Conservation (phyloP, 164 flowering plant genomes). For the grape (Vitis vinifera) region ASM3070453v1 NC_081819.1:17217001-17217500, state of each 20-base stretch:
- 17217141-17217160: too few relatives aligned
- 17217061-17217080: not conserved
- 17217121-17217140: not conserved
- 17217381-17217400: conserved; percentile 56
- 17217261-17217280: too few relatives aligned
- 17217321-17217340: conserved; percentile 52
- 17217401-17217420: conserved; percentile 69
- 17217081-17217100: not conserved
- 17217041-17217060: too few relatives aligned
- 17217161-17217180: too few relatives aligned
- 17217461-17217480: conserved; percentile 47
- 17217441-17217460: conserved; percentile 49
- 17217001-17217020: too few relatives aligned
- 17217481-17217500: conserved; percentile 2
- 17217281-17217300: too few relatives aligned
- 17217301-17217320: not conserved
- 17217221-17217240: too few relatives aligned
- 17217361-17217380: conserved; percentile 53
- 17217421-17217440: conserved; percentile 71
- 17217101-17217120: not conserved
- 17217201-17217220: too few relatives aligned
- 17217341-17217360: conserved; percentile 66
- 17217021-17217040: too few relatives aligned
- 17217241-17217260: too few relatives aligned
- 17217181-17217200: too few relatives aligned